Percentiles rank a stretch among this genome's conserved stretches.
Conservation (phyloP, 495 filamentous ascomycete genomes). For the Penicillium steckii region DNA sequence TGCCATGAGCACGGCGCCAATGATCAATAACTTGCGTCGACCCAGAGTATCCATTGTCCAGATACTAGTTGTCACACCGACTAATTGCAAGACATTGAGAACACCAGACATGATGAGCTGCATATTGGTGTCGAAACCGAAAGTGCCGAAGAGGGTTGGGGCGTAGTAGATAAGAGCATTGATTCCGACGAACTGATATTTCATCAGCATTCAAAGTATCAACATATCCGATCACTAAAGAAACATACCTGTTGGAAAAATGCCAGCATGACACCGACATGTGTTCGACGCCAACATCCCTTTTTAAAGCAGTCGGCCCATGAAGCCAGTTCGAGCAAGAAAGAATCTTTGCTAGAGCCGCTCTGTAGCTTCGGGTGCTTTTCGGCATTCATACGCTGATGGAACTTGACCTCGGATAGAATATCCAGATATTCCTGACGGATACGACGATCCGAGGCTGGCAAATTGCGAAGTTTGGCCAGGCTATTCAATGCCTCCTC, state of each 20-base stretch:
- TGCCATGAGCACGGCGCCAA: slow-evolving; percentile 47
- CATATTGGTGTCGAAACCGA: slow-evolving; percentile 56
- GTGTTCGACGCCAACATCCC: slow-evolving; percentile 55
- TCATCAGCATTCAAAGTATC: slow-evolving; percentile 1
- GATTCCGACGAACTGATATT: slow-evolving; percentile 46
- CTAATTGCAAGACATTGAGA: slow-evolving; percentile 53
- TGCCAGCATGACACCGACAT: slow-evolving; percentile 52
- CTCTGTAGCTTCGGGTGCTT: slow-evolving; percentile 47
- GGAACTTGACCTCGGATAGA: slow-evolving; percentile 48
- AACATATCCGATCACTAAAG: not conserved
- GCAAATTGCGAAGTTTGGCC: slow-evolving; percentile 43
- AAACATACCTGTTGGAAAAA: slow-evolving; percentile 54
- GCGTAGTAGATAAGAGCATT: slow-evolving; percentile 57
- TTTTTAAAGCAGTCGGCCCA: slow-evolving; percentile 49
- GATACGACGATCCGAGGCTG: slow-evolving; percentile 40
- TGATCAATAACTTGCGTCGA: slow-evolving; percentile 45
- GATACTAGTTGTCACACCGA: slow-evolving; percentile 46
- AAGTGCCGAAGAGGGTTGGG: slow-evolving; percentile 55
- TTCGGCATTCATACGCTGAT: slow-evolving; percentile 43
- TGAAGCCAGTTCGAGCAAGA: slow-evolving; percentile 43
- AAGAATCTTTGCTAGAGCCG: slow-evolving; percentile 22
- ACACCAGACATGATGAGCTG: slow-evolving; percentile 60
- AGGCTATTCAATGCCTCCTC: slow-evolving; percentile 49
- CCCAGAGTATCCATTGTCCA: slow-evolving; percentile 51
- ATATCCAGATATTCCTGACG: slow-evolving; percentile 52